Evolutionary conservation across 805 yeast genomes (phyloP).

Genomic region (Pichia nanzhaoensis): DNA sequence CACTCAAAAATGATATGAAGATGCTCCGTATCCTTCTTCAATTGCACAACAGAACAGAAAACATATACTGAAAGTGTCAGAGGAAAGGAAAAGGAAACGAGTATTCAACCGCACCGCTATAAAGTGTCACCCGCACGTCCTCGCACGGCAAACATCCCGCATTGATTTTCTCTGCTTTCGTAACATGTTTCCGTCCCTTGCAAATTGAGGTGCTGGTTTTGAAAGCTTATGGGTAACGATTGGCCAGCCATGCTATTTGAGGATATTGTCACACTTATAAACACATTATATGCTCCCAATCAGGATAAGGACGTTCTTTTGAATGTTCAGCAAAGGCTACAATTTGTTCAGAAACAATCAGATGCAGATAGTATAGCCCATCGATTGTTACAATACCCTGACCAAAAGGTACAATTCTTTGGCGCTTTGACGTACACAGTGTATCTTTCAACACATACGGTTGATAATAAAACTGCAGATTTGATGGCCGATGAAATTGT

Average conservation of each 20-base stretch:
- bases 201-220: too few relatives aligned
- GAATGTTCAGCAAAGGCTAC: slow-evolving; percentile 48
- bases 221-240: too few relatives aligned
- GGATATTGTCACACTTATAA: slow-evolving; percentile 25
- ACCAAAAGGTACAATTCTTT: slow-evolving; percentile 55
- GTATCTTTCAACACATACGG: slow-evolving; percentile 10
- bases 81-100: too few relatives aligned
- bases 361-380: slow-evolving; percentile 56
- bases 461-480: not conserved
- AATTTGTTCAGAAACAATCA: slow-evolving; percentile 48
- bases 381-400: slow-evolving; percentile 35
- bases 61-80: too few relatives aligned
- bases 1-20: too few relatives aligned
- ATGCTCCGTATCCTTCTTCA: too few relatives aligned
- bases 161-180: too few relatives aligned
- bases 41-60: too few relatives aligned
- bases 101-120: too few relatives aligned
- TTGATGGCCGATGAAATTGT: slow-evolving; percentile 7
- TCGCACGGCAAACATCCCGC: too few relatives aligned
- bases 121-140: too few relatives aligned
- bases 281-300: slow-evolving; percentile 37
- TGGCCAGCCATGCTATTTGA: not conserved
- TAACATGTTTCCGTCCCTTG: too few relatives aligned
- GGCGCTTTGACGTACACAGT: slow-evolving; percentile 81
- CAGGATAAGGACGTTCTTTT: slow-evolving; percentile 34